Base-by-base conservation (phyloP, 2,329 filamentous ascomycete genomes). In the Neurospora crassa region DNA sequence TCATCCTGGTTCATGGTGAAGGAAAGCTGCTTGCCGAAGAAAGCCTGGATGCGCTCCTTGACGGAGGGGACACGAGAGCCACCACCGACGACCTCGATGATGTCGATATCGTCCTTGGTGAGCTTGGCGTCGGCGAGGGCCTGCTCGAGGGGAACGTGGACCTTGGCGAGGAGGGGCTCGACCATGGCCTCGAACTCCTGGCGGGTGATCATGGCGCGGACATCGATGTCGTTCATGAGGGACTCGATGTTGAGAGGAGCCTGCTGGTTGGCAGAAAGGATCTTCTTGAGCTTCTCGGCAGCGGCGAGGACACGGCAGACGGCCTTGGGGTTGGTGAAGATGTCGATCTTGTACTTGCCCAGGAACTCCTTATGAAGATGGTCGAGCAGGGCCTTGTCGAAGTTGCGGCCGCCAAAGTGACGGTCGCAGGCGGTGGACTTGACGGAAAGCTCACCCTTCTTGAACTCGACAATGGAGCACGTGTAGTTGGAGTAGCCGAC, bases 1-100 rank as follows among this genome's bases (percentile, higher is more conserved):
- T 99, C 96, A 79, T 99, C 96, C 81, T 97, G 94, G 88, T 99
- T 99, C 77, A 97, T 90, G 68, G 96, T 99, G 88, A 93, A 99
- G 69, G 94, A 97, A 20, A 99, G 90, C 41, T 83, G 82, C 88
- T 97, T 98, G 85, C 91, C 90, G 80, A 99, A 99, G 88, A 95
- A 99, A 71, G 89, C 84, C 83, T 93, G 89, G 80, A 99, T 93
- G 78, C 89, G 89, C 76, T 95, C 90, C 89, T 99, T 99, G 82
- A 99, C 87, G 70, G 93, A 85, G 67, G 96, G 96, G 18, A 99
- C 92, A 89, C 96, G 96, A 69, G 94, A 96, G 82, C 92, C 94
- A 76, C 94, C 96, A 83, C 96, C 96, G 72, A 98, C 92, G 80
- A 99, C 89, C 86, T 99, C 96, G 76, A 99, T 87, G 77, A 88